These are phyloP conservation scores for Eremomyces bilateralis DNA, from an alignment of 495 filamentous ascomycete species.

Conservation along the genomic window DNA sequence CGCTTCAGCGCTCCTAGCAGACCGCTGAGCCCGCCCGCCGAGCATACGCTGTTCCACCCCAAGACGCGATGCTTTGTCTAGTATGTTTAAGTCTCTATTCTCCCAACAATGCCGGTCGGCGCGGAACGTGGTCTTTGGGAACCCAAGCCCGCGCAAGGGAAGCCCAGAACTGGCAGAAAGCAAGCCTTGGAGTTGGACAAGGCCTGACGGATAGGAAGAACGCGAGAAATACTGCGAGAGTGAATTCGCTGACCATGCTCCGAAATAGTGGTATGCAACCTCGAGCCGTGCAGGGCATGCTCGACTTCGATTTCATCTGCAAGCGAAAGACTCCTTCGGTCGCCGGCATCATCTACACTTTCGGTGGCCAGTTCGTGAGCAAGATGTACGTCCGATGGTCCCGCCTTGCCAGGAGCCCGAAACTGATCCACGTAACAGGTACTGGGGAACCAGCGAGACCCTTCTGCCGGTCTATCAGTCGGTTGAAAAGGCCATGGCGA, in stretches of 20 bases:
- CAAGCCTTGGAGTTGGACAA: too few relatives aligned
- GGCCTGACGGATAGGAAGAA: too few relatives aligned
- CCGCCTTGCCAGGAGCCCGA: not conserved
- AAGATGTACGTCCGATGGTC: slow-evolving; percentile 50
- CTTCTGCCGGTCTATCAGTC: slow-evolving; percentile 96
- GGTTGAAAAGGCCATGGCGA: slow-evolving; percentile 79
- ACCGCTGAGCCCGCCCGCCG: slow-evolving; percentile 62
- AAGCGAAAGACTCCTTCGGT: slow-evolving; percentile 91
- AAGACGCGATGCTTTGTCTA: slow-evolving; percentile 99
- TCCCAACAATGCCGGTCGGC: too few relatives aligned
- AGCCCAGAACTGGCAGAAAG: too few relatives aligned
- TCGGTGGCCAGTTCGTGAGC: slow-evolving; percentile 98
- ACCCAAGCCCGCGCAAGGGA: too few relatives aligned
- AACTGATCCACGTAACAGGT: slow-evolving; percentile 24
- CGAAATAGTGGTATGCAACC: slow-evolving; percentile 74
- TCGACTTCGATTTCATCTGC: slow-evolving; percentile 99
- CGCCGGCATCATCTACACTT: slow-evolving; percentile 98
- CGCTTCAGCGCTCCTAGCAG: slow-evolving; percentile 87
- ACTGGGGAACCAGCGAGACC: slow-evolving; percentile 99
- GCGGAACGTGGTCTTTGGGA: too few relatives aligned
- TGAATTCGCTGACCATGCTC: slow-evolving; percentile 5
- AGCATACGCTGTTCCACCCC: slow-evolving; percentile 84
- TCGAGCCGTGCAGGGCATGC: slow-evolving; percentile 96
- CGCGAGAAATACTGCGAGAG: slow-evolving; percentile 5
- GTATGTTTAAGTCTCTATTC: slow-evolving; percentile 24